Conservation (phyloP, 805 yeast genomes). For the Starmerella geochares region DNA sequence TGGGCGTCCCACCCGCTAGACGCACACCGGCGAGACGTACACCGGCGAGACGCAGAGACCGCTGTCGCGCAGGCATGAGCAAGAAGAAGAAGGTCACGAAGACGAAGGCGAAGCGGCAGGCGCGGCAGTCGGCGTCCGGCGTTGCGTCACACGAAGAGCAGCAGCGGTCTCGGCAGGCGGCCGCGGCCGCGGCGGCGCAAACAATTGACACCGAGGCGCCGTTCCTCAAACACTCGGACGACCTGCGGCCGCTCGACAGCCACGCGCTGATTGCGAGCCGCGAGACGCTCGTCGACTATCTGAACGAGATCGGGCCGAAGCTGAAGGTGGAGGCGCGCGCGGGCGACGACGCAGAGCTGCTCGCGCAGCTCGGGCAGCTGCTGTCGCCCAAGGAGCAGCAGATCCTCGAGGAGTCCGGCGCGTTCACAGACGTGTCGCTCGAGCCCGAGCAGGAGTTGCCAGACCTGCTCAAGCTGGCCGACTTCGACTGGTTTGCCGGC, state of each 20-base stretch:
- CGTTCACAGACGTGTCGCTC: slow-evolving; percentile 18
- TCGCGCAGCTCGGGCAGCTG: slow-evolving; percentile 6
- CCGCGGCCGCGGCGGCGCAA: slow-evolving; percentile 1
- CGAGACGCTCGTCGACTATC: slow-evolving; percentile 3
- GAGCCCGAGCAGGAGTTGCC: slow-evolving; percentile 7
- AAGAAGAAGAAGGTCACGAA: slow-evolving; percentile 11
- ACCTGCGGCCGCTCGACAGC: slow-evolving; percentile 4
- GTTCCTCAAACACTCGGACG: not conserved
- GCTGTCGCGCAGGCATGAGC: not conserved
- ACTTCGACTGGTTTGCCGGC: slow-evolving; percentile 4
- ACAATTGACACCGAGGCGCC: slow-evolving; percentile 1
- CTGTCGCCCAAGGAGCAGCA: slow-evolving; percentile 10
- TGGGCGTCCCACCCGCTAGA: not conserved
- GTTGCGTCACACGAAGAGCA: not conserved
- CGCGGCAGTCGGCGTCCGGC: slow-evolving; percentile 2
- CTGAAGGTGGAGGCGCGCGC: not conserved
- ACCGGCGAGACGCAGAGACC: no score
- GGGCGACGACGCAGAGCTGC: slow-evolving; percentile 7
- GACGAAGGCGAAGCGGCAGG: slow-evolving; percentile 3
- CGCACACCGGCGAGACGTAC: no score
- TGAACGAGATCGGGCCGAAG: not conserved
- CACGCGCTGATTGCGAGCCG: slow-evolving; percentile 1
- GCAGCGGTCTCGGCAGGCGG: not conserved
- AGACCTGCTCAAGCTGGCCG: not conserved
- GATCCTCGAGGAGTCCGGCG: slow-evolving; percentile 17